A percentile compares a stretch with the other conserved stretches of the same genome.
phyloP scores from a whole-genome alignment of 257 asterid species.

The Scutellaria minor region DNA sequence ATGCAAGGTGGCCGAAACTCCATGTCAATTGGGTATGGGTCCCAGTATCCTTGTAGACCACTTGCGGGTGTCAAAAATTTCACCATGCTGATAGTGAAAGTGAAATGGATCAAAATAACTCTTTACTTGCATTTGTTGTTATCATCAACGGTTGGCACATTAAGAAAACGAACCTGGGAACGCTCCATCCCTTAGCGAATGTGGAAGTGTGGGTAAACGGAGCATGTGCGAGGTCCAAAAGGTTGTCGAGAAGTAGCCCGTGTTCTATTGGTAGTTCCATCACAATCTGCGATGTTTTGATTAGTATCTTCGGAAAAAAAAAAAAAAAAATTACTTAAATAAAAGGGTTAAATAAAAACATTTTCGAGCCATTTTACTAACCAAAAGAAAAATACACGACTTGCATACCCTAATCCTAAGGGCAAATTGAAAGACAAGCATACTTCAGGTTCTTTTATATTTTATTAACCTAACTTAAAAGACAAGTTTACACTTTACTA shows the following conservation, averaged over 20 bases:
- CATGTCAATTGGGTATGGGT: conserved; percentile 96
- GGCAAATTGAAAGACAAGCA: no score
- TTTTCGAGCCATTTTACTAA: not conserved
- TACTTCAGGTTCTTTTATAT: no score
- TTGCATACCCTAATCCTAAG: no score
- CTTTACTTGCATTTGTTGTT: not conserved
- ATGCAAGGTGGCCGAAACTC: conserved; percentile 92
- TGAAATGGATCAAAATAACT: not conserved
- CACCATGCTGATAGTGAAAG: conserved; percentile 11
- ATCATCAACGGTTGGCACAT: not conserved
- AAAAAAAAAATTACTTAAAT: no score
- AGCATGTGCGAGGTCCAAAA: conserved; percentile 86
- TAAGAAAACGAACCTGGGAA: conserved; percentile 58
- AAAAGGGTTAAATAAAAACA: no score
- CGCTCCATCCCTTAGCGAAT: conserved; percentile 84
- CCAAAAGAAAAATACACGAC: not conserved
- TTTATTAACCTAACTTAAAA: no score
- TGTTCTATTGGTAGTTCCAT: conserved; percentile 96
- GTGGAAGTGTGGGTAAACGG: conserved; percentile 76
- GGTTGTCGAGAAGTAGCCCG: conserved; percentile 78
- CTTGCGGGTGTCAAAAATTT: conserved; percentile 64
- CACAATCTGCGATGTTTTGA: conserved; percentile 57
- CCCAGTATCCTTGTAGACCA: conserved; percentile 95
- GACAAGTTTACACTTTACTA: no score
- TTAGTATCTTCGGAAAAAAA: not conserved